Percentiles rank a stretch among this genome's conserved stretches.
Conservation (phyloP, 2,329 filamentous ascomycete genomes). For the Tolypocladium tropicale region DNA sequence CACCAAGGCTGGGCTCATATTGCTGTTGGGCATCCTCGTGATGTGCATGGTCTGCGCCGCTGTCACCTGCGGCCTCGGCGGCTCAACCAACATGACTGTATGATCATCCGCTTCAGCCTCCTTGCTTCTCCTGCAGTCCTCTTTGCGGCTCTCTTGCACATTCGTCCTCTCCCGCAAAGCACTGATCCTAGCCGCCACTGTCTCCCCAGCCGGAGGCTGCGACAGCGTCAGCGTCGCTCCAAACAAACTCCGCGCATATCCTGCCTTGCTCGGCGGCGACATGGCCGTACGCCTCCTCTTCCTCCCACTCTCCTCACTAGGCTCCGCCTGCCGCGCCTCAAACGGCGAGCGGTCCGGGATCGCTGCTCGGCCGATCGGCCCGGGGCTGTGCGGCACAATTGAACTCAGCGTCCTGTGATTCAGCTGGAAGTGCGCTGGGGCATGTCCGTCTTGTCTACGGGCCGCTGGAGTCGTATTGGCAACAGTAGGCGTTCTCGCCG, state of each 20-base stretch:
- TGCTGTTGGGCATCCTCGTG: neutral
- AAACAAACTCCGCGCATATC: conserved; percentile 23
- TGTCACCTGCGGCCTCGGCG: neutral
- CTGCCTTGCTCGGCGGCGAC: conserved; percentile 22
- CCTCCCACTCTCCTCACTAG: conserved; percentile 8
- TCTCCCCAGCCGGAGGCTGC: conserved; percentile 6
- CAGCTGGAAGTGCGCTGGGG: conserved; percentile 22
- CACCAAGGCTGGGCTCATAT: no score
- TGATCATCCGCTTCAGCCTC: conserved; percentile 3
- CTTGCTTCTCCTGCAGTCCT: neutral
- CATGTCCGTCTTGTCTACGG: conserved; percentile 11
- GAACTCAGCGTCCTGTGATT: conserved; percentile 33
- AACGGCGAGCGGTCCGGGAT: conserved; percentile 23
- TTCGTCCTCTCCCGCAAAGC: conserved; percentile 11
- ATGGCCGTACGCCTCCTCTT: conserved; percentile 17
- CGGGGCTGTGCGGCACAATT: conserved; percentile 17
- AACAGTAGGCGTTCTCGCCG: conserved; percentile 18
- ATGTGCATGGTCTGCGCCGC: neutral
- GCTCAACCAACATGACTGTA: conserved; percentile 4
- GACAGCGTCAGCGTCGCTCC: conserved; percentile 22
- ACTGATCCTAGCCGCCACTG: conserved; percentile 7
- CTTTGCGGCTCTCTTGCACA: conserved; percentile 1
- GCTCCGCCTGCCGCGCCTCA: conserved; percentile 16
- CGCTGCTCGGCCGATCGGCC: conserved; percentile 20
- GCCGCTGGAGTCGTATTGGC: neutral